These are phyloP conservation scores for Fusarium sp. DNA, from an alignment of 2,329 filamentous ascomycete genomes.

Conservation along the genomic window DNA sequence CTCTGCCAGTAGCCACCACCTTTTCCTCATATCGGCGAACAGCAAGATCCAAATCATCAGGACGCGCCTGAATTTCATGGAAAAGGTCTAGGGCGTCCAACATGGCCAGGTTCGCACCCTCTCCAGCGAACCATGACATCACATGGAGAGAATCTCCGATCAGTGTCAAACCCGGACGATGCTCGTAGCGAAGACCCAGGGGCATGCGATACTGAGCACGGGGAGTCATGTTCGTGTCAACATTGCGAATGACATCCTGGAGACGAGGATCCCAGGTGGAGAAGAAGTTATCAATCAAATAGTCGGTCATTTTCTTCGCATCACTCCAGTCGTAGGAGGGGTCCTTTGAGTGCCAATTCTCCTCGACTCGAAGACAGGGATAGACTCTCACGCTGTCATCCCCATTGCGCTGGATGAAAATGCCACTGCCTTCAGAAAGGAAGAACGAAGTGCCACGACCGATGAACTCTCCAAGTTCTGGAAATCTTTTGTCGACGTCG, in stretches of 20 bases:
- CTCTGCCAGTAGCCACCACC: not conserved
- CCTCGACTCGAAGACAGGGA: not conserved
- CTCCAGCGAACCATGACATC: not conserved
- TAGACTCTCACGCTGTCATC: not conserved
- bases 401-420: not conserved
- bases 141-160: not conserved
- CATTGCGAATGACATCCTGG: not conserved
- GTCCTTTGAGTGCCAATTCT: not conserved
- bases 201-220: not conserved
- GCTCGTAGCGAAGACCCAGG: fast-evolving
- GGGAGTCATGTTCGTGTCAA: not conserved
- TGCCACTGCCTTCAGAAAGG: not conserved
- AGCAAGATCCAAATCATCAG: not conserved
- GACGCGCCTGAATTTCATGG: not conserved
- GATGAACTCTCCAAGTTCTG: not conserved
- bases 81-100: not conserved
- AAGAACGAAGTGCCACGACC: not conserved
- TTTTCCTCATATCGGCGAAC: not conserved
- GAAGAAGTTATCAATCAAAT: not conserved
- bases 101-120: not conserved
- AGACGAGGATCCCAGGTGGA: not conserved
- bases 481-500: not conserved
- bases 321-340: not conserved
- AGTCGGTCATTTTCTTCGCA: not conserved
- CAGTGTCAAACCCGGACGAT: fast-evolving